phyloP scores from a whole-genome alignment of 2,329 filamentous ascomycete species.

The Neocatenulostroma microsporum region DNA sequence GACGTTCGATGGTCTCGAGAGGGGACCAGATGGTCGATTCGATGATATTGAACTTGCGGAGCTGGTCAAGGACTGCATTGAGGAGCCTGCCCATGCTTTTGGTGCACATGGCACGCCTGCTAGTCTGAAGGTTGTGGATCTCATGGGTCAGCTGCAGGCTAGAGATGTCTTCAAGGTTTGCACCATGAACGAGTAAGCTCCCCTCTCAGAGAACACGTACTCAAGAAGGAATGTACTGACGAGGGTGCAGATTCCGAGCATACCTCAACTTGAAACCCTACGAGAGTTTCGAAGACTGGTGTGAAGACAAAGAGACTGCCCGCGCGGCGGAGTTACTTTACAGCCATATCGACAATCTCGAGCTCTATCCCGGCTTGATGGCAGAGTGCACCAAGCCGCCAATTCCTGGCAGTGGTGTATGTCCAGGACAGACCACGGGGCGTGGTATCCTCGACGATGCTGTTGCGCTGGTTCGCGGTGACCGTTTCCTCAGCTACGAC shows the following conservation, averaged over 20 bases:
- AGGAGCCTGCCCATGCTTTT: constrained; percentile 45
- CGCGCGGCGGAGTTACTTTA: constrained; percentile 40
- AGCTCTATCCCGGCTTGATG: constrained; percentile 52
- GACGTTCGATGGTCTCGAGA: constrained; percentile 37
- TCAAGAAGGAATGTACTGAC: constrained; percentile 5
- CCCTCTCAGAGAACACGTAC: too few species aligned
- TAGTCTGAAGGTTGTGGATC: constrained; percentile 41
- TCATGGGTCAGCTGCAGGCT: constrained; percentile 43
- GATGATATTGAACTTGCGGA: constrained; percentile 39
- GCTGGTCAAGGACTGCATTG: constrained; percentile 40
- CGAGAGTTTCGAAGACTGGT: constrained; percentile 30
- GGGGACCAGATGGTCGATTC: constrained; percentile 37
- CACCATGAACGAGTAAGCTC: constrained; percentile 44
- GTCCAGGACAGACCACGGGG: constrained; percentile 39
- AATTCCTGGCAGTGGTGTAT: constrained; percentile 41
- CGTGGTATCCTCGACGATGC: constrained; percentile 43
- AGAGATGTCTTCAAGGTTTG: constrained; percentile 43
- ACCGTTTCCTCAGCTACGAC: constrained; percentile 42
- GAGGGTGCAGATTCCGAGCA: constrained; percentile 24
- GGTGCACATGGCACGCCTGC: constrained; percentile 43
- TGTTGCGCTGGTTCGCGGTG: constrained; percentile 40
- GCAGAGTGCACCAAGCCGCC: constrained; percentile 49
- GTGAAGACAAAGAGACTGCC: constrained; percentile 30
- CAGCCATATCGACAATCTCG: constrained; percentile 46
- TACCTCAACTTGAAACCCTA: constrained; percentile 33